Evolutionary conservation across 225 moss, liverwort and hornwort species (phyloP), one percentile per base, ranked within the genome.

Genomic region (Sphagnum tenellum): DNA sequence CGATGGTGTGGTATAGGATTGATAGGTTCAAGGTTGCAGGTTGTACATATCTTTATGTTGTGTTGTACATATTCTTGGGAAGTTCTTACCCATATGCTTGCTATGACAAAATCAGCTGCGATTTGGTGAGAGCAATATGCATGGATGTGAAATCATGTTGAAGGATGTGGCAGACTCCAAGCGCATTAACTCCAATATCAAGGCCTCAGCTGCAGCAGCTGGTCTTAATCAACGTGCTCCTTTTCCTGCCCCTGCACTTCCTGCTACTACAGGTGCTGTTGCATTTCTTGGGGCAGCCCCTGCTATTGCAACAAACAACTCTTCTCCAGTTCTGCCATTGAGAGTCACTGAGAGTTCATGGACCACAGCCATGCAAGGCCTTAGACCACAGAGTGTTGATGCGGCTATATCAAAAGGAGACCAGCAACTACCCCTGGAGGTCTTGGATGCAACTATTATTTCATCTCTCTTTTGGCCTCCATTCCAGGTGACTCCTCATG

Each of bases 91-190:
- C 29, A 29, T 29, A 29, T 29, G 29, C 29, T 29, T 29, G 29
- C 29, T 29, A 29, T 29, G 29, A 29, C 29, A 29, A 29, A 29
- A 73, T 67, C 81, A 98, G 96, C 78, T 98, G 66, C 87, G 93
- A 53, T 98, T 98, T 72, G 98, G 98, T 74, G 98, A 98, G 77
- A 90, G 80, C 78, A 93, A 93, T 53, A 98, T 98, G 98, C 98
- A 93, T 72, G 84, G 98, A 52, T 98, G 98, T 75, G 98, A 98
- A 72, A 93, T 98, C 72, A 98, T 98, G 98, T 70, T 98, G 63
- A 98, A 93, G 71, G 98, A 98, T 80, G 67, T 98, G 60, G 98
- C 98, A 49, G 98, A 98, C 69, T 98, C 98, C 0, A 98, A 98
- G 72, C 83, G 93, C 62, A 89, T 98, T 57, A 98, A 93, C 63